Conservation (phyloP, 768 basidiomycete species). For the Podaxis rugospora region DNA sequence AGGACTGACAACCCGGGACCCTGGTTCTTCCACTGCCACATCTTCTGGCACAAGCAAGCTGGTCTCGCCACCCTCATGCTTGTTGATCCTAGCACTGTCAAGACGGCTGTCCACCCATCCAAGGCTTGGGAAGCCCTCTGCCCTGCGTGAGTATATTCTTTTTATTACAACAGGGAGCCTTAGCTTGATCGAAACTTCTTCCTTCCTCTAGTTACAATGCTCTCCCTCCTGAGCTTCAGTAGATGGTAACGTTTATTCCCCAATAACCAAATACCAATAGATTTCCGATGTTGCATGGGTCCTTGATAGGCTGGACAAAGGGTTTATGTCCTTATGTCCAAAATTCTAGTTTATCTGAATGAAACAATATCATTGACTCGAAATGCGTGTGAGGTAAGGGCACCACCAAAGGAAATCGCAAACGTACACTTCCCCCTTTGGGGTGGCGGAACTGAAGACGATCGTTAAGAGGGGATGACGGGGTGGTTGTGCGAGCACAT, state of each 20-base stretch:
- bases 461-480: no score
- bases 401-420: no score
- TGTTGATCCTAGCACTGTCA: slow-evolving; percentile 2
- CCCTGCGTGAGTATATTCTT: slow-evolving; percentile 13
- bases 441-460: no score
- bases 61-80: slow-evolving; percentile 16
- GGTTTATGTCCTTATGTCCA: no score
- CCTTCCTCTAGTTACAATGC: not conserved
- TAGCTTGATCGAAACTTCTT: not conserved
- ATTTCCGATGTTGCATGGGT: not conserved
- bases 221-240: not conserved
- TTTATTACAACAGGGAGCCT: not conserved
- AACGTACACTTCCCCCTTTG: no score
- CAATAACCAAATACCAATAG: not conserved
- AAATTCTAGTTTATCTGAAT: no score
- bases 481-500: no score
- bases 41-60: slow-evolving; percentile 14
- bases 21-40: slow-evolving; percentile 19
- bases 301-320: no score
- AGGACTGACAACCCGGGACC: slow-evolving; percentile 18
- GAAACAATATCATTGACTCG: no score
- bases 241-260: not conserved
- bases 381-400: no score
- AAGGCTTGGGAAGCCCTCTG: slow-evolving; percentile 13
- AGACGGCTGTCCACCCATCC: slow-evolving; percentile 5